These are phyloP conservation scores for Tetrapisispora nanseiensis DNA, from an alignment of 805 yeast genomes.

Conservation along the genomic window DNA sequence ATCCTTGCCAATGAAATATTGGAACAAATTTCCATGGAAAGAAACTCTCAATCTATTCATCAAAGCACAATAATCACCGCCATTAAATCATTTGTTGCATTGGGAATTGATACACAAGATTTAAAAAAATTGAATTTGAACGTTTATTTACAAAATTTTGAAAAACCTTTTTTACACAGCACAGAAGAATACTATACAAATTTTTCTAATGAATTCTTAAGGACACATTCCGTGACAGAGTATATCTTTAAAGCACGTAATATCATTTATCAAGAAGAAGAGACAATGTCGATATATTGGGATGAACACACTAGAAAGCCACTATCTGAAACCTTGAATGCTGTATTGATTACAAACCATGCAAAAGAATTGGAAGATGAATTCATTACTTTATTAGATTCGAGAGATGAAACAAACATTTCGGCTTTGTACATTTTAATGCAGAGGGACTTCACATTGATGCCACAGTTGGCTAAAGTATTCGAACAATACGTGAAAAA, in stretches of 20 bases:
- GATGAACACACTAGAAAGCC: slow-evolving; percentile 79
- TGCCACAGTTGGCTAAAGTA: slow-evolving; percentile 64
- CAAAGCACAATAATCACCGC: slow-evolving; percentile 58
- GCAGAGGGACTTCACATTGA: slow-evolving; percentile 67
- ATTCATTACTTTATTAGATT: slow-evolving; percentile 64
- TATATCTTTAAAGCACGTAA: slow-evolving; percentile 81
- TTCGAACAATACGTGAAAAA: slow-evolving; percentile 64
- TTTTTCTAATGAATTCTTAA: slow-evolving; percentile 60
- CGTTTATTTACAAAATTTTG: slow-evolving; percentile 75
- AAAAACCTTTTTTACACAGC: slow-evolving; percentile 60
- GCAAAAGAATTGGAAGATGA: slow-evolving; percentile 67
- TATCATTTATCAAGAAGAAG: slow-evolving; percentile 74
- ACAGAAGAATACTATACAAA: slow-evolving; percentile 42
- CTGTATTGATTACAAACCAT: slow-evolving; percentile 69
- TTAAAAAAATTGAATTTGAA: slow-evolving; percentile 73
- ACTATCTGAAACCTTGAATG: slow-evolving; percentile 65
- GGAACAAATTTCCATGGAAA: slow-evolving; percentile 63
- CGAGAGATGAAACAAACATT: slow-evolving; percentile 49
- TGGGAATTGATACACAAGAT: slow-evolving; percentile 88
- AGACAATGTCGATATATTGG: slow-evolving; percentile 65
- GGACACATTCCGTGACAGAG: slow-evolving; percentile 74
- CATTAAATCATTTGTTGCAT: slow-evolving; percentile 74
- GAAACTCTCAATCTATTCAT: slow-evolving; percentile 68
- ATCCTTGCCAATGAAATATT: slow-evolving; percentile 60
- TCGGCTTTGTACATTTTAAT: slow-evolving; percentile 68